Evolutionary conservation across 805 yeast genomes (phyloP), one percentile per base, ranked within the genome.

Genomic region (Wickerhamiella qilinensis): DNA sequence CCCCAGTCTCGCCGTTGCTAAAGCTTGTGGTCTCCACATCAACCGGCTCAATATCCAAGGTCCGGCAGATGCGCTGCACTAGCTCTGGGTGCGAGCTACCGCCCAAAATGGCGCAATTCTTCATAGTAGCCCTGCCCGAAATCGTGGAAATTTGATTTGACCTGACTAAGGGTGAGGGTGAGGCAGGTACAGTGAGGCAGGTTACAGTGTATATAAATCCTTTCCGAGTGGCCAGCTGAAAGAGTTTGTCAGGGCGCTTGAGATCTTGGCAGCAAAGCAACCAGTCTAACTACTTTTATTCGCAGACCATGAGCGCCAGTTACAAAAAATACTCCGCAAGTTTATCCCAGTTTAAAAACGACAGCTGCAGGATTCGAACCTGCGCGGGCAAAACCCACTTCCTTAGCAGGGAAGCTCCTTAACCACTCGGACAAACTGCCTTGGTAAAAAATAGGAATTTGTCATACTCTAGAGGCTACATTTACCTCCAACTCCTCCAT

Each of bases 1-100:
- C 83, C 21, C 88, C 76, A 3, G 94, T 86, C 55, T 91, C 99
- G 38, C 98, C 99, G 55, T 91, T 91, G 43, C 72, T 41, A 76
- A 58, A 64, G 46, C 54, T 58, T 14, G 39, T 38, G 12, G 55
- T 64, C 34, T 65, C 64, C 15, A 79, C 81, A 20, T 68, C 64
- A 5, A 93, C 86, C 41, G 73, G 71, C 19, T 75, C 75, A 14
- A 85, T 63, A n/a, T 84, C 77, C 34, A 91, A 62, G 50, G 77
- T 76, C 11, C 71, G 68, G 59, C 95, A 84, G 31, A 91, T 85
- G 43, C 74, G 62, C 28, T 67, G 68, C 3, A 88, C 77, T 38
- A 91, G 69, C 7, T 68, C 69, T 3, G 93, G 91, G 54, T 91
- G 93, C 9, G 95, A 79, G 27, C 83, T 72, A 29, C 98, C 97